Base-by-base conservation (phyloP, 805 yeast species). In the Yamadazyma scolyti region DNA sequence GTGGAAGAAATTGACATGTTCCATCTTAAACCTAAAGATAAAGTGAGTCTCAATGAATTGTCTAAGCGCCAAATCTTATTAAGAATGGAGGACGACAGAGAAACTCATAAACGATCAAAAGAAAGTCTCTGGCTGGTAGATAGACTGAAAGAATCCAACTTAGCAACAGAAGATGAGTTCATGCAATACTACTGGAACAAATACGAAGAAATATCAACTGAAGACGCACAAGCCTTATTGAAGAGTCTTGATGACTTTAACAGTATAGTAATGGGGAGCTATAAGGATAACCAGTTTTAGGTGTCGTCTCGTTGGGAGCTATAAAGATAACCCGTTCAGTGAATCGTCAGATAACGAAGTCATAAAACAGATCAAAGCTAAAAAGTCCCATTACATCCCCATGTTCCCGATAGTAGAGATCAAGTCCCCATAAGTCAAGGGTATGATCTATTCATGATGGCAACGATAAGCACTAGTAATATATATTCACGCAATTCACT, bases 31-130 rank as follows among this genome's bases (percentile, higher is more conserved):
- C 53, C 48, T 13, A 45, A 40, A 20, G 43, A 33, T 12, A 37
- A 30, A 17, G 37, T 39, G 17, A 44, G 40, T 20, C 40, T 45
- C 15, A 42, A 39, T 16, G 44, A 46, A 20, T 42, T 63, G 4
- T 48, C 70, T 4, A 60, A 60, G 31, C 55, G 76, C 27, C 86
- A 81, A 43, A 77, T 84, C 11, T 52, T 87, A 11, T 70, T 75
- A 21, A 64, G 97, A 37, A 87, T 90, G 80, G 97, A 90, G 52
- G 89, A 82, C 40, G 97, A 90, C 52, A 66, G 98, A 44, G 98
- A 90, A 52, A 66, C 95, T 26, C 88, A 86, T 48, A 90, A 90
- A 52, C 71, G 84, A 42, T 73, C 82, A 9, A 87, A 89, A 45
- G 97, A 90, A 47, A 75, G 71, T 8, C 65, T 78, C 14, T 87